These are phyloP conservation scores for Brasenia schreberi DNA, from an alignment of 164 flowering plant genomes.

Conservation along the genomic window DNA sequence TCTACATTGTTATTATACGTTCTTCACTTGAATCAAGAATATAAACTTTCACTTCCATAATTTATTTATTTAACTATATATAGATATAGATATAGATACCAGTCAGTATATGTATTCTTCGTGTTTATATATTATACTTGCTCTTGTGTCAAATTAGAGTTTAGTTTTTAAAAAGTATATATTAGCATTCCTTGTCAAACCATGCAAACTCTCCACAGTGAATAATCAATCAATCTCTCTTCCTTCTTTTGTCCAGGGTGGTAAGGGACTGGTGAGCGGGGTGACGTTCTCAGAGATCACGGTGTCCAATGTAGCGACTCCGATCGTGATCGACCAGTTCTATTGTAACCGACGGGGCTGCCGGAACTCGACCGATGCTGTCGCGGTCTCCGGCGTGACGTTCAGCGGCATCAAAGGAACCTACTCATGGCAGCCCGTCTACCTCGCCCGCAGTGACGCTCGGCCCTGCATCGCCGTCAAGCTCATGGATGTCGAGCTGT, in stretches of 20 bases:
- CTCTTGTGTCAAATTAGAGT: too few relatives aligned
- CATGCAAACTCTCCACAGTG: too few relatives aligned
- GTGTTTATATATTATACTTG: too few relatives aligned
- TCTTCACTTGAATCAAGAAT: too few relatives aligned
- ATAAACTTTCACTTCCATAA: too few relatives aligned
- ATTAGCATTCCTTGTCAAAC: too few relatives aligned
- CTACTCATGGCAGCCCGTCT: conserved; percentile 46
- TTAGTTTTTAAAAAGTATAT: too few relatives aligned
- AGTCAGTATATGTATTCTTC: too few relatives aligned
- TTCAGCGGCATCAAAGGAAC: conserved; percentile 51
- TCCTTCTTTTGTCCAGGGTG: conserved; percentile 34
- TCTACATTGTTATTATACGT: too few relatives aligned
- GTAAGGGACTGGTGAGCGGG: conserved; percentile 47
- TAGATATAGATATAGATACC: too few relatives aligned
- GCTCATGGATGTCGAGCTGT: conserved; percentile 38
- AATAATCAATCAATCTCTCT: too few relatives aligned
- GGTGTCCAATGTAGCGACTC: conserved; percentile 49
- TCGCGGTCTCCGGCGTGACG: conserved; percentile 47
- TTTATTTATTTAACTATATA: too few relatives aligned
- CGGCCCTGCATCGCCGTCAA: conserved; percentile 57
- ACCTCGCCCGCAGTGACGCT: conserved; percentile 54
- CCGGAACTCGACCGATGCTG: conserved; percentile 71
- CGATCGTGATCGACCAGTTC: conserved; percentile 75
- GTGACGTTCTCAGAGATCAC: conserved; percentile 62
- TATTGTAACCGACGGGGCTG: conserved; percentile 56